A percentile compares a stretch with the other conserved stretches of the same genome.
Evolutionary conservation across 176 grass and related monocot species (phyloP).

Genomic region (Bothriochloa decipiens): DNA sequence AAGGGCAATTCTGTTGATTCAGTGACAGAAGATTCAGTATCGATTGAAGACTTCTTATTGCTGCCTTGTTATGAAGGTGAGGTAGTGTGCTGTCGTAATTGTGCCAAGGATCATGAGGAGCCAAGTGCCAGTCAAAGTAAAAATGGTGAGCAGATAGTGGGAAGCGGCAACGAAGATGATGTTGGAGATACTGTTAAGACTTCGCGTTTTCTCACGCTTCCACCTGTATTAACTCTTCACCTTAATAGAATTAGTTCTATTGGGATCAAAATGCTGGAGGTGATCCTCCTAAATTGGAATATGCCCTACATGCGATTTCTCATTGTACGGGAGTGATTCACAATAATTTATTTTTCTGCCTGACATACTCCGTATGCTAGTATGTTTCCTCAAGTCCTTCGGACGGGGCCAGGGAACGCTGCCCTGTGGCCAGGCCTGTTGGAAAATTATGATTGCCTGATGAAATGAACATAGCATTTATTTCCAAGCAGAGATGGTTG

Average conservation of each 20-base stretch:
- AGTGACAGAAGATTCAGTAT: constrained; percentile 25
- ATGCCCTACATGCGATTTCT: too few relatives aligned
- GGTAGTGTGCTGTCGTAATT: constrained; percentile 18
- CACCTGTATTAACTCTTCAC: constrained; percentile 41
- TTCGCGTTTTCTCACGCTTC: constrained; percentile 49
- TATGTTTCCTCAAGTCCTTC: background rate
- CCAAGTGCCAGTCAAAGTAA: constrained; percentile 15
- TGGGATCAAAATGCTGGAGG: too few relatives aligned
- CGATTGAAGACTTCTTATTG: constrained; percentile 32
- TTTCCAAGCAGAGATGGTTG: background rate
- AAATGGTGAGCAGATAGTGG: constrained; percentile 5
- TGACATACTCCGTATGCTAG: background rate
- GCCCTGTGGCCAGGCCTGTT: background rate
- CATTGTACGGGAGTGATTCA: too few relatives aligned
- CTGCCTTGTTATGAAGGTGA: background rate
- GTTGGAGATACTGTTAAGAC: constrained; percentile 40
- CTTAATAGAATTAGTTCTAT: too few relatives aligned
- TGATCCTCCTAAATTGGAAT: too few relatives aligned
- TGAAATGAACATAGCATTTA: background rate
- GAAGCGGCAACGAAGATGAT: constrained; percentile 24
- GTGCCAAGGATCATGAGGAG: constrained; percentile 20
- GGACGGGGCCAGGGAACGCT: too few relatives aligned
- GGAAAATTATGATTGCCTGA: background rate
- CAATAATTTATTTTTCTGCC: background rate
- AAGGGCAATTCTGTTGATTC: too few relatives aligned